phyloP scores from a whole-genome alignment of 176 grass and related monocot genomes.

The Eleusine coracana region DNA sequence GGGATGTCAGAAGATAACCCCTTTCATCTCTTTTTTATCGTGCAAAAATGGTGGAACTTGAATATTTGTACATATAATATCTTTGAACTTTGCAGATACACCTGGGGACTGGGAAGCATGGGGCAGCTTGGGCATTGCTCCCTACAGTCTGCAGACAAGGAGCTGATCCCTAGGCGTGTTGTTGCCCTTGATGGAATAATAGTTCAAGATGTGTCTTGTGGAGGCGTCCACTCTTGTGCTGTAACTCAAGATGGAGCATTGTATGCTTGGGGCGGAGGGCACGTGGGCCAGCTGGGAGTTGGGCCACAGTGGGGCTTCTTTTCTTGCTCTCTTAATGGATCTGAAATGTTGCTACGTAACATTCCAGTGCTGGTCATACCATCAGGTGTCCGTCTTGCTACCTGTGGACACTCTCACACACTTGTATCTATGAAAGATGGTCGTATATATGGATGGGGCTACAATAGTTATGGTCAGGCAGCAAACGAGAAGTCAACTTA shows the following conservation, averaged over 20 bases:
- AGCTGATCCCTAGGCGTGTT: constrained; percentile 78
- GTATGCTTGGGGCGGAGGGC: constrained; percentile 82
- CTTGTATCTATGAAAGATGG: constrained; percentile 84
- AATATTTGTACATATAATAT: constrained; percentile 27
- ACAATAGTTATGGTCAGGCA: constrained; percentile 93
- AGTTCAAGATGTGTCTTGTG: constrained; percentile 72
- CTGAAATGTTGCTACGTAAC: constrained; percentile 66
- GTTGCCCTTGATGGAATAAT: constrained; percentile 76
- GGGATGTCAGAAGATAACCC: constrained; percentile 8
- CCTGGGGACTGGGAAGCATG: constrained; percentile 92
- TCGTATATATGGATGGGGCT: constrained; percentile 92
- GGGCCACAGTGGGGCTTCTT: constrained; percentile 65
- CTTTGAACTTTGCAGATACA: constrained; percentile 71
- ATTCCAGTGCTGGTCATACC: constrained; percentile 76
- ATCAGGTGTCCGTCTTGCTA: constrained; percentile 66
- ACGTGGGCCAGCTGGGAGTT: constrained; percentile 77
- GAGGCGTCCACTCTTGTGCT: constrained; percentile 91
- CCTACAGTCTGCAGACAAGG: constrained; percentile 77
- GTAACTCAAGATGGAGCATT: constrained; percentile 72
- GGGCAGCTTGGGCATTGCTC: constrained; percentile 96
- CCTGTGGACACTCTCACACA: constrained; percentile 92
- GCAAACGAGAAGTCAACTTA: constrained; percentile 81
- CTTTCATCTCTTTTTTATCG: not conserved
- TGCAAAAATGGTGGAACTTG: not conserved
- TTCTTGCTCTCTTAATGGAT: constrained; percentile 60